These are phyloP conservation scores for Eucalyptus grandis DNA, from an alignment of 345 rosid genomes.

Conservation along the genomic window DNA sequence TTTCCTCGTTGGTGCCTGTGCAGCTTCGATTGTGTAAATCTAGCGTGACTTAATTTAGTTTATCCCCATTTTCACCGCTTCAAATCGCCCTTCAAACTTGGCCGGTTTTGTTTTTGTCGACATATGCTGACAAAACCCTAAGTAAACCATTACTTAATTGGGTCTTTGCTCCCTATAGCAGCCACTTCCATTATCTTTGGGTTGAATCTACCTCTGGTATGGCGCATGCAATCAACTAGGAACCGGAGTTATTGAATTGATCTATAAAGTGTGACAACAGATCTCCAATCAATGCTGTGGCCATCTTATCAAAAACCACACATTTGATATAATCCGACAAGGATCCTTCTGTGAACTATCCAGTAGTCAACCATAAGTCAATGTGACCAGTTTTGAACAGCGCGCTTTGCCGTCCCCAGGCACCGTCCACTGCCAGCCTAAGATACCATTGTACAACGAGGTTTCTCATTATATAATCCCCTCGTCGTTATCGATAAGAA, in stretches of 20 bases:
- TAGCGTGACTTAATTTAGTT: too few species aligned
- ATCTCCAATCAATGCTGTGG: neutral
- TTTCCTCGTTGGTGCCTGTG: neutral
- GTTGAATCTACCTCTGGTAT: neutral
- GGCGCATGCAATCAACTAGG: neutral
- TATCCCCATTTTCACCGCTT: neutral
- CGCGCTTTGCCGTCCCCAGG: too few species aligned
- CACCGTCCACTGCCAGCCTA: too few species aligned
- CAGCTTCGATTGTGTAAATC: neutral
- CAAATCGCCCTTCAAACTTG: neutral
- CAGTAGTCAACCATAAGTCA: neutral
- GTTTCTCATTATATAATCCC: too few species aligned
- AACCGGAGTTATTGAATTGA: neutral
- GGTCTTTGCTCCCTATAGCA: neutral
- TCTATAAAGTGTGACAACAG: neutral
- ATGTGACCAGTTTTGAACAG: too few species aligned
- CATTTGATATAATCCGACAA: neutral
- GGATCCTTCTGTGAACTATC: neutral
- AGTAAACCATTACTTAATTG: neutral
- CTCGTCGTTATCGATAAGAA: too few species aligned
- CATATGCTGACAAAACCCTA: neutral
- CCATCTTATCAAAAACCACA: neutral
- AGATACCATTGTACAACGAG: too few species aligned
- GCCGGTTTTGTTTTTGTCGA: too few species aligned
- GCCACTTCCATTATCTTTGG: neutral